Evolutionary conservation across 2,329 filamentous ascomycete genomes (phyloP), one percentile per base, ranked within the genome.

Genomic region (Aspergillus pseudoterreus): DNA sequence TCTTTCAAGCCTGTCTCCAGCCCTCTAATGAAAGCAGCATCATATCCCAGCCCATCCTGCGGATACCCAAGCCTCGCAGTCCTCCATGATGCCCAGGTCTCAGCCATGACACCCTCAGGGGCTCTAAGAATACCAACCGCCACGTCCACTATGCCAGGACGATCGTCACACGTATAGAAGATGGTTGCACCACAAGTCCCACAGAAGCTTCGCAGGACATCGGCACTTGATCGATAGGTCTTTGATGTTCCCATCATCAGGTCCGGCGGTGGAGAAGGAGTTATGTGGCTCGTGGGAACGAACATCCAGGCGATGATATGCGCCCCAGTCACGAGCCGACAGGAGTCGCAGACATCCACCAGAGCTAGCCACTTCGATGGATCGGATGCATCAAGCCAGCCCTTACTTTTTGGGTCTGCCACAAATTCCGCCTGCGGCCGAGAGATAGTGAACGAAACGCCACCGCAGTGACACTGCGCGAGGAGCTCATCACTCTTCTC

Each of bases 71-170:
- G 33, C n/a, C 57, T 76, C 67, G 49, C 47, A 59, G 61, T 56
- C 41, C 61, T 60, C 76, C 76, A 79, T 33, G 72, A 63, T 14
- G 74, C 55, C 75, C 75, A 78, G 17, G 65, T 62, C 57, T 73
- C 69, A 14, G 70, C 71, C 59, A 71, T 66, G 1, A 66, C 66
- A 6, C 74, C 74, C 41, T 70, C 70, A 0, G 63, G 55, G 21
- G 68, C 69, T 38, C 68, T 62, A 12, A 77, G 54, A 46, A 74
- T 57, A 0, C 76, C 76, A n/a, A 70, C 63, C 4, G 71, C 72
- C 11, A 78, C 59, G 62, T 78, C 74, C 0, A 75, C 62, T 33
- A 75, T 56, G 4, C 54, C 56, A 10, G 62, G 61, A 47, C 74
- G 58, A 4, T 69, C 68, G n/a, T 66, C 62, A 27, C 60, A 63